phyloP scores from a whole-genome alignment of 73 alveolate species.

The Stentor roeselii region DNA sequence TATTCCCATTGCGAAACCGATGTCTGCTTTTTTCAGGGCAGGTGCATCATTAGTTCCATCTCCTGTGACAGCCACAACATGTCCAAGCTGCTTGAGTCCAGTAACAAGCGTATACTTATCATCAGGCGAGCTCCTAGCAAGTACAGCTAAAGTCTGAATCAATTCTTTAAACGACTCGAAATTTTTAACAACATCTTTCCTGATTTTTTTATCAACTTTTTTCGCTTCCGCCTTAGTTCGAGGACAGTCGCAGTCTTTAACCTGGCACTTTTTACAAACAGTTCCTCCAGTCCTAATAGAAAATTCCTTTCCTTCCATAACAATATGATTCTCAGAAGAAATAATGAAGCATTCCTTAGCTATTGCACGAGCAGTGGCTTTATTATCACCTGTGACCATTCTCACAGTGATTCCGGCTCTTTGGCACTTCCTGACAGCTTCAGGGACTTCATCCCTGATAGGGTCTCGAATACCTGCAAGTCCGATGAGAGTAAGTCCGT shows the following conservation, averaged over 20 bases:
- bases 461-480: conserved; percentile 74
- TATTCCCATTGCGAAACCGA: conserved; percentile 97
- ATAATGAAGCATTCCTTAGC: conserved; percentile 55
- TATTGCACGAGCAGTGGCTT: conserved; percentile 63
- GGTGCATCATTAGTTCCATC: conserved; percentile 99
- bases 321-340: conserved; percentile 49
- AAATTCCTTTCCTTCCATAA: conserved; percentile 69
- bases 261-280: conserved; percentile 68
- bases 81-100: conserved; percentile 87
- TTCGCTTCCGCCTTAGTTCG: conserved; percentile 32
- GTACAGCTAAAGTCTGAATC: conserved; percentile 57
- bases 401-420: conserved; percentile 46
- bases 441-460: conserved; percentile 64
- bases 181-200: conserved; percentile 64
- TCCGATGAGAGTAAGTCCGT: conserved; percentile 61
- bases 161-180: conserved; percentile 47
- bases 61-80: conserved; percentile 98
- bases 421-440: conserved; percentile 49
- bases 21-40: conserved; percentile 93
- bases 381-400: conserved; percentile 72
- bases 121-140: conserved; percentile 98
- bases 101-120: conserved; percentile 93
- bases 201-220: conserved; percentile 44
- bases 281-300: conserved; percentile 56
- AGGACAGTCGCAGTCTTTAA: conserved; percentile 42